A percentile compares a stretch with the other conserved stretches of the same genome.
phyloP scores from a whole-genome alignment of 179 eudicot species.

The Corrigiola litoralis region DNA sequence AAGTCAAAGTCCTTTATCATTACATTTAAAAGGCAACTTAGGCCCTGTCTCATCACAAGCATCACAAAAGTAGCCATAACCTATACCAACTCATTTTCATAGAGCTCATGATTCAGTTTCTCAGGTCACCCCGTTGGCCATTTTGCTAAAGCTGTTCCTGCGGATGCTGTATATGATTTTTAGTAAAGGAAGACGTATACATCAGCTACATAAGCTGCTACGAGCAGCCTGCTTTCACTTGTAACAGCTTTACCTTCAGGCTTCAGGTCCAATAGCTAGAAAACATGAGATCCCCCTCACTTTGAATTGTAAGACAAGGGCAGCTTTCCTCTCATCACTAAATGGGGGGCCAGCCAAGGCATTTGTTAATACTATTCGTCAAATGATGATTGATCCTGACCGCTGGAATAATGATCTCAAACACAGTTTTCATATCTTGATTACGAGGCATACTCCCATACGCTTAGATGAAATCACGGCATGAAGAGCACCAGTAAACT shows the following conservation, averaged over 20 bases:
- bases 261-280: conserved; percentile 63
- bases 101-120: conserved; percentile 44
- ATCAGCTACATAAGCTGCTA: conserved; percentile 51
- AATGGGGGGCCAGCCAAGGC: conserved; percentile 88
- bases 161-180: conserved; percentile 38
- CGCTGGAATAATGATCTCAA: conserved; percentile 68
- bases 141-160: conserved; percentile 48
- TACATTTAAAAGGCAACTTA: conserved; percentile 58
- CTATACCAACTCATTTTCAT: conserved; percentile 57
- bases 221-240: conserved; percentile 52
- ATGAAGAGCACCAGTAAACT: conserved; percentile 90
- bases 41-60: conserved; percentile 56
- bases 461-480: conserved; percentile 75
- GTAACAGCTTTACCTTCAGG: conserved; percentile 57
- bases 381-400: conserved; percentile 48
- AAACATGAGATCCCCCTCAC: conserved; percentile 60
- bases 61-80: conserved; percentile 41
- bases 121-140: conserved; percentile 65
- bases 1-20: conserved; percentile 58
- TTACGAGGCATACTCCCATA: conserved; percentile 47
- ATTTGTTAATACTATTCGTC: conserved; percentile 53
- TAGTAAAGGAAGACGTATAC: conserved; percentile 87
- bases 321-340: conserved; percentile 42
- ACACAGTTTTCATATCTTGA: conserved; percentile 40
- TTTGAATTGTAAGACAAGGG: conserved; percentile 47